phyloP scores from a whole-genome alignment of 1,139 yeast genomes.

The Suhomyces maxii region DNA sequence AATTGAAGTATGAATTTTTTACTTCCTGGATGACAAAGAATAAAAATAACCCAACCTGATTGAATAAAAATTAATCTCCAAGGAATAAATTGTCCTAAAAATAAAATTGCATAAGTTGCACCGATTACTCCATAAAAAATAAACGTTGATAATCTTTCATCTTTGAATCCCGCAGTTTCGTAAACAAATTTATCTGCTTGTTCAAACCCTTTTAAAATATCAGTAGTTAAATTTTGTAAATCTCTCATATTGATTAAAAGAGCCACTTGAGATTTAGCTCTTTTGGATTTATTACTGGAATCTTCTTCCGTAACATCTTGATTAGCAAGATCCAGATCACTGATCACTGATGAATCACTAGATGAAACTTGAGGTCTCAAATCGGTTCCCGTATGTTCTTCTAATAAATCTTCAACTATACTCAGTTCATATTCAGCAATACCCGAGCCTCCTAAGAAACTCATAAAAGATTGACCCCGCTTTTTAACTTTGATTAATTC shows the following conservation, averaged over 20 bases:
- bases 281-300: constrained; percentile 22
- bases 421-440: constrained; percentile 34
- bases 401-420: constrained; percentile 37
- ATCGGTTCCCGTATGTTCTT: constrained; percentile 18
- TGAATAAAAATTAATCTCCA: constrained; percentile 60
- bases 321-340: constrained; percentile 7
- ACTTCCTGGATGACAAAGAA: constrained; percentile 59
- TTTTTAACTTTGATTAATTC: constrained; percentile 44
- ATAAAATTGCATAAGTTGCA: constrained; percentile 37
- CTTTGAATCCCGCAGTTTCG: constrained; percentile 70
- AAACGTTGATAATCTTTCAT: constrained; percentile 68
- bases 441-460: constrained; percentile 40
- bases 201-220: constrained; percentile 52
- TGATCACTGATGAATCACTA: constrained; percentile 8
- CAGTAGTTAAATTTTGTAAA: constrained; percentile 62
- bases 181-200: constrained; percentile 55
- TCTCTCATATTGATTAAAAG: constrained; percentile 57
- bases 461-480: constrained; percentile 58
- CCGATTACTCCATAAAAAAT: constrained; percentile 42
- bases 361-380: constrained; percentile 12
- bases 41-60: constrained; percentile 52
- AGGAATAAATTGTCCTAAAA: constrained; percentile 60
- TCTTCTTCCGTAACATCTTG: constrained; percentile 11
- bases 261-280: constrained; percentile 41
- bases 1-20: constrained; percentile 32